Evolutionary conservation across 2,329 filamentous ascomycete genomes (phyloP).

Genomic region (Penicillium sp.): DNA sequence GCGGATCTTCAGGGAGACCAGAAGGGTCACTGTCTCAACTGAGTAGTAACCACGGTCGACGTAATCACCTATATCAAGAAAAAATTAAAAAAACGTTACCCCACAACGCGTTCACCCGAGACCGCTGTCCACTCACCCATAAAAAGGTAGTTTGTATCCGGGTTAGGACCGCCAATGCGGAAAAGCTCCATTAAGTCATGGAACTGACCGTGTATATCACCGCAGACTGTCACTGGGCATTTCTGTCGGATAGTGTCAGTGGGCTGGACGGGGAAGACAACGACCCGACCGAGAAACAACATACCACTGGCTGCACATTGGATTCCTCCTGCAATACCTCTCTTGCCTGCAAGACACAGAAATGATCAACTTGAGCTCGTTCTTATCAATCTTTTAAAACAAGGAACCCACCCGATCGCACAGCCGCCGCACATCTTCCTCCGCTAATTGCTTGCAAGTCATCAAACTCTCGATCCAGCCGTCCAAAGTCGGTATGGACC

Average conservation of each 20-base stretch:
- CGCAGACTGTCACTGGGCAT: constrained; percentile 98
- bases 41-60: constrained; percentile 99
- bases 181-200: constrained; percentile 99
- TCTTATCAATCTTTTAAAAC: constrained; percentile 9
- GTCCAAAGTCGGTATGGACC: constrained; percentile 88
- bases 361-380: constrained; percentile 17
- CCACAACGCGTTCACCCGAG: constrained; percentile 12
- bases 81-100: constrained; percentile 10
- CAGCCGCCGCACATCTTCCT: constrained; percentile 90
- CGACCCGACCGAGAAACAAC: constrained; percentile 34
- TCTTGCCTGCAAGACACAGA: constrained; percentile 62
- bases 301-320: constrained; percentile 97
- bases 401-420: constrained; percentile 81
- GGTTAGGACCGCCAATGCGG: constrained; percentile 96
- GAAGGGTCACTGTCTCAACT: constrained; percentile 93
- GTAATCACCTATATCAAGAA: constrained; percentile 70
- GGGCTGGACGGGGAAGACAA: constrained; percentile 3
- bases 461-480: constrained; percentile 99
- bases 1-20: constrained; percentile 95
- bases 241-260: constrained; percentile 57
- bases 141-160: constrained; percentile 98
- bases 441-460: constrained; percentile 95
- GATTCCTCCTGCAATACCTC: constrained; percentile 97
- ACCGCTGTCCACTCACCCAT: constrained; percentile 67
- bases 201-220: constrained; percentile 98